Conservation (phyloP, 306 rosid species). For the Glycine soja region DNA sequence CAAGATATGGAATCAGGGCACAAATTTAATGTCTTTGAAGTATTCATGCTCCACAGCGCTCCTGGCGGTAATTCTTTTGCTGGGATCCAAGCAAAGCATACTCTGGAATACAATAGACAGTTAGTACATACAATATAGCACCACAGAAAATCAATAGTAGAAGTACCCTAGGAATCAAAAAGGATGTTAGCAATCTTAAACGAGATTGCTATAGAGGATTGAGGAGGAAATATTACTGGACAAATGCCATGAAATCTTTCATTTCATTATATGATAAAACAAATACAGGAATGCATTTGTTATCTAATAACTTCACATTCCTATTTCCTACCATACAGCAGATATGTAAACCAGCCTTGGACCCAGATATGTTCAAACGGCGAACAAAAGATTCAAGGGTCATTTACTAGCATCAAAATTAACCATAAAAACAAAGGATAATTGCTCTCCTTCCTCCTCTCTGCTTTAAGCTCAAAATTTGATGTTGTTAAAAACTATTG, state of each 20-base stretch:
- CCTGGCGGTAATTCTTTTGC: conserved; percentile 91
- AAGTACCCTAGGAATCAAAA: background rate
- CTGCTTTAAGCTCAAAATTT: conserved; percentile 8
- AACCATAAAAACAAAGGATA: conserved; percentile 10
- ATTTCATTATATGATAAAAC: background rate
- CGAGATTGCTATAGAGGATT: background rate
- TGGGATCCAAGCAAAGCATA: conserved; percentile 98
- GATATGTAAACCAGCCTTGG: conserved; percentile 19
- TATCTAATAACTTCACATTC: background rate
- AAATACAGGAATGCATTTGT: background rate
- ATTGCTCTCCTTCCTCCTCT: background rate
- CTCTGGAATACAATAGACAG: conserved; percentile 61
- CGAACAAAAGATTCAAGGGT: background rate
- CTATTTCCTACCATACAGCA: background rate
- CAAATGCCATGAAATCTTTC: background rate
- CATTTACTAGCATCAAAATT: background rate
- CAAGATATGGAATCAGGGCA: conserved; percentile 64
- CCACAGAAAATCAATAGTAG: conserved; percentile 4
- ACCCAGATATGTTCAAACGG: background rate
- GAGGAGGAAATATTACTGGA: background rate
- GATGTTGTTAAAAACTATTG: background rate
- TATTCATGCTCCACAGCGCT: conserved; percentile 96
- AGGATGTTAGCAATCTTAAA: conserved; percentile 4
- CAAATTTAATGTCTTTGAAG: conserved; percentile 90
- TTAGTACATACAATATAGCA: conserved; percentile 24